Evolutionary conservation across 495 filamentous ascomycete species (phyloP).

Genomic region (Penicillium bialowiezense): DNA sequence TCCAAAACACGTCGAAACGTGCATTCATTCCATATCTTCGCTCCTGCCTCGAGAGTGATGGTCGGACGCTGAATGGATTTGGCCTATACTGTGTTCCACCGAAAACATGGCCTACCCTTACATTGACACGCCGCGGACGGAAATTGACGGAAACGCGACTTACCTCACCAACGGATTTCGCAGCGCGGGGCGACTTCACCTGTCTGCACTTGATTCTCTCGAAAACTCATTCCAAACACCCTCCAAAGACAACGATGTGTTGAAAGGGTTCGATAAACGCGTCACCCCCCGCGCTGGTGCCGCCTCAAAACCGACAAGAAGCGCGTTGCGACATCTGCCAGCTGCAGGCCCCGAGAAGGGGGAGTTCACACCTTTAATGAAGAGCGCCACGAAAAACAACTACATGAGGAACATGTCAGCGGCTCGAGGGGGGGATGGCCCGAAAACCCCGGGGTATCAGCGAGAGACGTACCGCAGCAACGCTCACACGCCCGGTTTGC

Average conservation of each 20-base stretch:
- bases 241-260: slow-evolving; percentile 68
- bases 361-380: slow-evolving; percentile 93
- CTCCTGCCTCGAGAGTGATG: slow-evolving; percentile 22
- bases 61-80: slow-evolving; percentile 27
- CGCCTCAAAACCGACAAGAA: slow-evolving; percentile 39
- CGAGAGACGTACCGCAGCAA: slow-evolving; percentile 58
- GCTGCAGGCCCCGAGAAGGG: slow-evolving; percentile 57
- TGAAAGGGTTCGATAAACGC: slow-evolving; percentile 64
- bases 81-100: slow-evolving; percentile 9
- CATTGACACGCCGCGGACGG: slow-evolving; percentile 77
- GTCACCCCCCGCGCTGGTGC: slow-evolving; percentile 67
- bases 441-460: slow-evolving; percentile 68
- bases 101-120: slow-evolving; percentile 48
- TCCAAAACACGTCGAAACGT: slow-evolving; percentile 40
- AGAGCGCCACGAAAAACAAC: slow-evolving; percentile 82
- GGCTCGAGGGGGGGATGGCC: slow-evolving; percentile 50
- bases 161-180: slow-evolving; percentile 61
- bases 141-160: slow-evolving; percentile 72
- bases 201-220: slow-evolving; percentile 73
- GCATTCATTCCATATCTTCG: not conserved
- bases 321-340: slow-evolving; percentile 63
- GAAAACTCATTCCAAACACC: slow-evolving; percentile 86
- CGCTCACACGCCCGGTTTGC: slow-evolving; percentile 63
- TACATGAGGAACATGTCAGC: slow-evolving; percentile 54
- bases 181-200: slow-evolving; percentile 42